Percentiles rank a stretch among this genome's conserved stretches.
These are phyloP conservation scores for Phaffia tasmanica DNA, from an alignment of 768 basidiomycete species.

Conservation along the genomic window DNA sequence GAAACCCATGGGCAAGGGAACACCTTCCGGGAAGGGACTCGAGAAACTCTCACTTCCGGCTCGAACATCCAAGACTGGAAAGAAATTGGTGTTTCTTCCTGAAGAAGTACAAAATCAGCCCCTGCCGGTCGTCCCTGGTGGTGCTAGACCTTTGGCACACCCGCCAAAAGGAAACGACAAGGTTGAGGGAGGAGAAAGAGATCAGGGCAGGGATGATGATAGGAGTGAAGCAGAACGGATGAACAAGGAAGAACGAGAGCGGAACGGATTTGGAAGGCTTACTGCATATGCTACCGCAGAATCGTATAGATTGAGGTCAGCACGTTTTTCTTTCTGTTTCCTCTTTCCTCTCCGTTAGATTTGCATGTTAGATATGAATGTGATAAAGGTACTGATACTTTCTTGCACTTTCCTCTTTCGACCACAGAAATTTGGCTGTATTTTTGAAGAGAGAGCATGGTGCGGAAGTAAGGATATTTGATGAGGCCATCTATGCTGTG, in stretches of 20 bases:
- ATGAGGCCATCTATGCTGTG: conserved; percentile 87
- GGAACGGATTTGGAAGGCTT: conserved; percentile 65
- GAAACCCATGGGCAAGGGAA: conserved; percentile 20
- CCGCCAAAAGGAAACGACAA: conserved; percentile 44
- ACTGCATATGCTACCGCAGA: conserved; percentile 87
- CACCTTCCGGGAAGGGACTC: conserved; percentile 7
- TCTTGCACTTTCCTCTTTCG: background rate
- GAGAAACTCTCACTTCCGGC: conserved; percentile 18
- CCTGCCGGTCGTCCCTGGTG: conserved; percentile 36
- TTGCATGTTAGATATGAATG: background rate
- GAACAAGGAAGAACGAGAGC: conserved; percentile 71
- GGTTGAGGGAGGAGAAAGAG: conserved; percentile 55
- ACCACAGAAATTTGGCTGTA: conserved; percentile 48
- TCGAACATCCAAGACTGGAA: conserved; percentile 78
- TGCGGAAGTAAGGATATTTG: conserved; percentile 65
- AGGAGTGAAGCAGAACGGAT: conserved; percentile 81
- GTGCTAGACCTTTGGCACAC: conserved; percentile 6
- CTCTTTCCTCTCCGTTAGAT: background rate
- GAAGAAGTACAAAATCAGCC: conserved; percentile 81
- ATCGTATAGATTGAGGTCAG: conserved; percentile 61
- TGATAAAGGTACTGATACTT: background rate
- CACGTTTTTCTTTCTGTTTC: background rate
- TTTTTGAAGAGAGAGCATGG: conserved; percentile 92
- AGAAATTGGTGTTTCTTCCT: conserved; percentile 80
- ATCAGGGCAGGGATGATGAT: conserved; percentile 52